Evolutionary conservation across 192 early-diverging fungal genomes (phyloP).

Genomic region (Mortierella hygrophila): DNA sequence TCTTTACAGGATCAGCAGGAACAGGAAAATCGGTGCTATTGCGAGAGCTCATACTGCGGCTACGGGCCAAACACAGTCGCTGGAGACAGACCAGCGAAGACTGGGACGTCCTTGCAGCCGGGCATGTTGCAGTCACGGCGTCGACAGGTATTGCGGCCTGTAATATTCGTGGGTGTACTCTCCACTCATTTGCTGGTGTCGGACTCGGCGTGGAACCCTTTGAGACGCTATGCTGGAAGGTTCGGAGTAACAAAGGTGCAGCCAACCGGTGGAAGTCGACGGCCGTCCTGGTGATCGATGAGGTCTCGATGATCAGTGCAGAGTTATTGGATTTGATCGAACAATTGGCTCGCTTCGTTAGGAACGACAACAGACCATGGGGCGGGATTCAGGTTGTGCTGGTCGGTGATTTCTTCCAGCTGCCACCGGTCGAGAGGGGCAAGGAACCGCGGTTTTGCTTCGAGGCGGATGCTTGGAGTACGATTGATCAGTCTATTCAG

Average conservation of each 20-base stretch:
- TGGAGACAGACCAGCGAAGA: conserved; percentile 5
- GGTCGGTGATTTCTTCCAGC: conserved; percentile 87
- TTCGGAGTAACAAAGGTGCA: conserved; percentile 27
- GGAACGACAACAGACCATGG: conserved; percentile 62
- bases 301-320: conserved; percentile 84
- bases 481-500: conserved; percentile 67
- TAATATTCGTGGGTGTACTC: conserved; percentile 69
- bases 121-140: conserved; percentile 64
- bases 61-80: conserved; percentile 19
- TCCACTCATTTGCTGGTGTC: conserved; percentile 74
- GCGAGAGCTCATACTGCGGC: conserved; percentile 54
- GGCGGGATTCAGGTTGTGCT: conserved; percentile 79
- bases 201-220: conserved; percentile 67
- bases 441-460: conserved; percentile 67
- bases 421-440: conserved; percentile 75
- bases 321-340: conserved; percentile 80
- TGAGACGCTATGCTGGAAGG: conserved; percentile 25
- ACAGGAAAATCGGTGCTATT: conserved; percentile 57
- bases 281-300: conserved; percentile 79
- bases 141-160: conserved; percentile 70
- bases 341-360: conserved; percentile 65
- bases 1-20: conserved; percentile 73
- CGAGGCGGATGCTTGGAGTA: conserved; percentile 70
- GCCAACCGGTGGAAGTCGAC: conserved; percentile 74
- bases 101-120: conserved; percentile 19